These are phyloP conservation scores for Lasiosphaeria miniovina DNA, from an alignment of 495 filamentous ascomycete species.

Conservation along the genomic window DNA sequence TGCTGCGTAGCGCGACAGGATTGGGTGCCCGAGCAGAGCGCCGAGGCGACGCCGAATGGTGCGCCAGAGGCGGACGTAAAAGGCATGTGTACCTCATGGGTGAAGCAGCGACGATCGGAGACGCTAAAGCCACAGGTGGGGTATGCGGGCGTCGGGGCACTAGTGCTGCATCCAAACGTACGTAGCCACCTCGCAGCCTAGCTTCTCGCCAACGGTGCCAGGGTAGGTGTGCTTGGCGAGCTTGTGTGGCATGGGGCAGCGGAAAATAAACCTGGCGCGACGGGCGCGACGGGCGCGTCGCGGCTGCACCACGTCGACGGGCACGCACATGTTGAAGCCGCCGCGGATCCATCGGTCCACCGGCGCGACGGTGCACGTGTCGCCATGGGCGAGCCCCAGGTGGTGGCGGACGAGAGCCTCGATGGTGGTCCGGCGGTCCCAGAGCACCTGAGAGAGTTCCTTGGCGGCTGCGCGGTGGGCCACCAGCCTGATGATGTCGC, in stretches of 20 bases:
- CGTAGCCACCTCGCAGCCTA: slow-evolving; percentile 37
- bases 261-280: slow-evolving; percentile 25
- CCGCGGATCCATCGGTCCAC: slow-evolving; percentile 31
- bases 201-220: slow-evolving; percentile 40
- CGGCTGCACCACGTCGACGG: slow-evolving; percentile 23
- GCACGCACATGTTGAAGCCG: slow-evolving; percentile 43
- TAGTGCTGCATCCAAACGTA: slow-evolving; percentile 37
- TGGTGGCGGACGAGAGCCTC: slow-evolving; percentile 21
- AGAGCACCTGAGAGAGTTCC: slow-evolving; percentile 22
- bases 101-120: slow-evolving; percentile 16
- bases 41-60: slow-evolving; percentile 8
- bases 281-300: not conserved
- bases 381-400: slow-evolving; percentile 8
- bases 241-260: slow-evolving; percentile 36
- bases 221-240: slow-evolving; percentile 32
- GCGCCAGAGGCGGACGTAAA: not conserved
- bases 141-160: slow-evolving; percentile 34
- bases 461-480: slow-evolving; percentile 26
- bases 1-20: slow-evolving; percentile 13
- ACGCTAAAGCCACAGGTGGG: slow-evolving; percentile 39
- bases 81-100: slow-evolving; percentile 5
- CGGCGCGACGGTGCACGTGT: slow-evolving; percentile 6
- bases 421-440: slow-evolving; percentile 12
- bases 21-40: slow-evolving; percentile 13
- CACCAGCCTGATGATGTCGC: slow-evolving; percentile 17